phyloP scores from a whole-genome alignment of 2,329 filamentous ascomycete species.

The Pseudogymnoascus sp. region DNA sequence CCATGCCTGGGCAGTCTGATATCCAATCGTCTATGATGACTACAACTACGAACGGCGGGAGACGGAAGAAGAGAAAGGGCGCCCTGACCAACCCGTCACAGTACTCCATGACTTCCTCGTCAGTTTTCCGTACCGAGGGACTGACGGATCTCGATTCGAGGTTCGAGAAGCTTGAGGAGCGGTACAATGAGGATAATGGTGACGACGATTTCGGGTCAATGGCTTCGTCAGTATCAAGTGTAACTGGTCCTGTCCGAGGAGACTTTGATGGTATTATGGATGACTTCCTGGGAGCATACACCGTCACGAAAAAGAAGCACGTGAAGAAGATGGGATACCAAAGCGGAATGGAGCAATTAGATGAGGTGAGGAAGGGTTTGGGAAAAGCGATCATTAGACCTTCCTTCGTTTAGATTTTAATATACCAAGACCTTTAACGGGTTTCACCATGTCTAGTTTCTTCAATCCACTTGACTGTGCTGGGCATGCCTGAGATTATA shows the following conservation, averaged over 20 bases:
- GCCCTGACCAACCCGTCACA: conserved; percentile 79
- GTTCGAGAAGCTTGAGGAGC: conserved; percentile 85
- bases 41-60: conserved; percentile 69
- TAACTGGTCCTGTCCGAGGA: conserved; percentile 58
- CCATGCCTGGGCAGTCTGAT: conserved; percentile 49
- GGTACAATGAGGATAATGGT: conserved; percentile 59
- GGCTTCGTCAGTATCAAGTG: conserved; percentile 60
- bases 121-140: conserved; percentile 79
- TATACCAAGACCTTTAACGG: not conserved
- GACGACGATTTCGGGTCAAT: conserved; percentile 56
- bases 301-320: conserved; percentile 63
- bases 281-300: conserved; percentile 75
- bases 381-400: conserved; percentile 62
- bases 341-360: conserved; percentile 78
- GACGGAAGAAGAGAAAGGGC: conserved; percentile 90
- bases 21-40: conserved; percentile 65
- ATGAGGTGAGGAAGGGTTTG: conserved; percentile 75
- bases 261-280: conserved; percentile 92
- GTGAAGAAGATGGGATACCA: conserved; percentile 76
- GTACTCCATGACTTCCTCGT: conserved; percentile 89
- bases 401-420: conserved; percentile 9
- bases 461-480: not conserved
- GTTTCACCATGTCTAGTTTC: not conserved
- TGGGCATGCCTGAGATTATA: not conserved
- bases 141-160: conserved; percentile 77